Evolutionary conservation across 768 basidiomycete species (phyloP).

Genomic region (Trametes sanguinea): DNA sequence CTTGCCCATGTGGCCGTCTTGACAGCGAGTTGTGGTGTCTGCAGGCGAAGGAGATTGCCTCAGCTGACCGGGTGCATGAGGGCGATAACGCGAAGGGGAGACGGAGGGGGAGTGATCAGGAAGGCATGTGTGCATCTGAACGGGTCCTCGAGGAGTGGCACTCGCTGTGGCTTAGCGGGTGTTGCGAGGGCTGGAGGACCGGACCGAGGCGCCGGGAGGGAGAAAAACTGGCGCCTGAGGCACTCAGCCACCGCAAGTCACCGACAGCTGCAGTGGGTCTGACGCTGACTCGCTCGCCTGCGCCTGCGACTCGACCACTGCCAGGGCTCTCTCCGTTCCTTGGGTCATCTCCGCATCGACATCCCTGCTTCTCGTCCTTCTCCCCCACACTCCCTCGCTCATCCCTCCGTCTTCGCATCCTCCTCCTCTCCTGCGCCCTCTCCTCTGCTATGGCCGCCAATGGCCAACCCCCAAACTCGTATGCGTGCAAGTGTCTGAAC

Average conservation of each 20-base stretch:
- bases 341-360: constrained; percentile 2
- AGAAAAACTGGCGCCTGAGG: constrained; percentile 13
- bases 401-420: neutral
- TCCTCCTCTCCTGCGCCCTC: neutral
- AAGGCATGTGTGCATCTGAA: neutral
- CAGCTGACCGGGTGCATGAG: constrained; percentile 4
- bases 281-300: neutral
- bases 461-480: constrained; percentile 32
- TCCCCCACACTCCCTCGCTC: neutral
- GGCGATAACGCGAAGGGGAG: constrained; percentile 3
- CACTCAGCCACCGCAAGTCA: too few relatives aligned
- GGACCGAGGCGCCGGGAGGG: constrained; percentile 15
- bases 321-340: neutral
- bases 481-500: constrained; percentile 74
- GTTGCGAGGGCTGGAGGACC: neutral
- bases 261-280: too few relatives aligned
- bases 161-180: neutral
- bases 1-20: neutral
- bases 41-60: neutral
- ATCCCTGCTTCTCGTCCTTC: constrained; percentile 4
- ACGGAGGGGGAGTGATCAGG: neutral
- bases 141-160: neutral
- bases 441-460: constrained; percentile 28
- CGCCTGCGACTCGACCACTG: neutral
- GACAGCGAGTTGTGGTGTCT: neutral